A percentile compares a stretch with the other conserved stretches of the same genome.
Evolutionary conservation across 2,329 filamentous ascomycete species (phyloP).

Genomic region (Fusarium denticulatum): DNA sequence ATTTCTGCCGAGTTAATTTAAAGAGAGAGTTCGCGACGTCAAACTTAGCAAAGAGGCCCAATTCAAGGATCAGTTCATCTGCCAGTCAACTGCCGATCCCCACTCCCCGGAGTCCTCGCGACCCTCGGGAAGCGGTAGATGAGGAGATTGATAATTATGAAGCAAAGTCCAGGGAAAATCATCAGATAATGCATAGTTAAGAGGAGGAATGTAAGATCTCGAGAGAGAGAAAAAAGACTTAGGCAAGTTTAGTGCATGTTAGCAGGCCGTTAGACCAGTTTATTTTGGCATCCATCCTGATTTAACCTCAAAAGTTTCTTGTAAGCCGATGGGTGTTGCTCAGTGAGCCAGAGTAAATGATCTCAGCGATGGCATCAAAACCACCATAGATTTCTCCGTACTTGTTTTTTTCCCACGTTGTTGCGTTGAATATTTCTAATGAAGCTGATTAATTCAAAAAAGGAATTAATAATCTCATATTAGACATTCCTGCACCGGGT

Average conservation of each 20-base stretch:
- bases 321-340: not conserved
- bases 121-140: not conserved
- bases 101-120: not conserved
- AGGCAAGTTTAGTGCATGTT: no score
- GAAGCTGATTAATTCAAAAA: constrained; percentile 2
- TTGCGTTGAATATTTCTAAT: not conserved
- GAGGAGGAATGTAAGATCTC: not conserved
- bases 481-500: not conserved
- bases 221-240: no score
- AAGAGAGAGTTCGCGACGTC: not conserved
- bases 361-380: not conserved
- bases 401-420: not conserved
- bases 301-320: not conserved
- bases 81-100: not conserved
- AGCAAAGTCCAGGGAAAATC: not conserved
- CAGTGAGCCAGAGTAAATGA: not conserved
- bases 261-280: not conserved
- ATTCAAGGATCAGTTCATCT: not conserved
- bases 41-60: not conserved
- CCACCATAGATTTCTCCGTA: not conserved
- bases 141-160: not conserved
- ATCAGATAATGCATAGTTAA: not conserved
- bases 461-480: not conserved
- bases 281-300: not conserved
- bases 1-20: no score